Evolutionary conservation across 2,329 filamentous ascomycete genomes (phyloP), one percentile per base, ranked within the genome.

Genomic region (Monascus ruber): DNA sequence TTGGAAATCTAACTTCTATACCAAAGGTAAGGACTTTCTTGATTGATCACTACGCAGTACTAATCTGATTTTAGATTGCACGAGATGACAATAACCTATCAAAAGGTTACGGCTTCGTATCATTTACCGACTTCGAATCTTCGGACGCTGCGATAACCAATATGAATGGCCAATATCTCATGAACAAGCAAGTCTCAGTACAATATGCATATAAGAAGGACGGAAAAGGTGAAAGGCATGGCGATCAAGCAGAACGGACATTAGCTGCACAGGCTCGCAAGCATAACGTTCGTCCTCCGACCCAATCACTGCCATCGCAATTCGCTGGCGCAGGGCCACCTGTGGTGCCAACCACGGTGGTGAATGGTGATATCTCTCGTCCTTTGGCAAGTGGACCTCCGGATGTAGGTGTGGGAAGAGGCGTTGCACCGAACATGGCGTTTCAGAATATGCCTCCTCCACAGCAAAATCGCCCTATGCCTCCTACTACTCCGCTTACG

Each of bases 181-280:
- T 94, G 72, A 94, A 91, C 71, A 94, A 94, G 68, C 85, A 94
- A 63, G 83, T 96, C 52, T 85, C 83, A 2, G 91, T 98, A 34
- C 89, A 96, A 64, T 98, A 96, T 63, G 91, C 91, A 31, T 96
- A 94, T 75, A 98, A 98, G 73, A 96, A 96, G 66, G 91, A 98
- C 56, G 91, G 91, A 50, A 94, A 94, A 68, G 89, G 89, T 52
- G 89, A 96, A 67, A 74, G 91, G 42, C 91, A 98, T 59, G 91
- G 91, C 53, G 91, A 98, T 60, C 77, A 87, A 52, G 91, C 91
- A 26, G 91, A 98, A 66, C 75, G 91, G 55, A 83, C 86, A 69
- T 76, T 98, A 35, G 91, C 91, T 26, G 81, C 83, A 26, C 85
- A 95, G 65, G 91, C 88, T 41, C 89, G 89, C 66, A 89, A 88